Percentiles rank a stretch among this genome's conserved stretches.
Evolutionary conservation across 257 asterid species (phyloP).

Genomic region (Solanum verrucosum): DNA sequence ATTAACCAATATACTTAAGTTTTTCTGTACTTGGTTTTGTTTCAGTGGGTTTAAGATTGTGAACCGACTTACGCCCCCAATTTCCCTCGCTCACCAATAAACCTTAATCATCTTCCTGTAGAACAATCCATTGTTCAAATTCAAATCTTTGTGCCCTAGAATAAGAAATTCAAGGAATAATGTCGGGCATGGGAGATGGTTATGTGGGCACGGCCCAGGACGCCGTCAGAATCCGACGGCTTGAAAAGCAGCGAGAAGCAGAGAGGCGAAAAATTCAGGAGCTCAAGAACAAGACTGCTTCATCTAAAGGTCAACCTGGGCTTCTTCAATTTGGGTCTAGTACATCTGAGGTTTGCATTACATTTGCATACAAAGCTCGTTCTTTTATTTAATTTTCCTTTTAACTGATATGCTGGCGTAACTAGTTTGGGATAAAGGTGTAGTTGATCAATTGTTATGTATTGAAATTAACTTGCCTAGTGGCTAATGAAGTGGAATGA

Average conservation of each 20-base stretch:
- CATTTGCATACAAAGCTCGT: not conserved
- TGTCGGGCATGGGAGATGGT: conserved; percentile 99
- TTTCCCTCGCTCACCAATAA: not conserved
- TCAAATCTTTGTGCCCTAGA: not conserved
- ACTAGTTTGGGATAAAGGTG: not conserved
- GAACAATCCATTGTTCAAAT: not conserved
- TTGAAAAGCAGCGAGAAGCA: conserved; percentile 98
- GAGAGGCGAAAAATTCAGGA: conserved; percentile 95
- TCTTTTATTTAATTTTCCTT: not conserved
- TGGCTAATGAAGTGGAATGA: not conserved
- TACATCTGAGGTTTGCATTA: conserved; percentile 67
- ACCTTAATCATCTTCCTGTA: not conserved
- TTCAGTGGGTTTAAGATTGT: not conserved
- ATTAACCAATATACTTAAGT: not conserved
- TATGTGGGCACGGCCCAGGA: conserved; percentile 98
- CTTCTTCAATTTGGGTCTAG: conserved; percentile 98
- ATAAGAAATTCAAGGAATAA: conserved; percentile 6
- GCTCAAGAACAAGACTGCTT: conserved; percentile 85
- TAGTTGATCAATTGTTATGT: not conserved
- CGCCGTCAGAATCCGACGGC: conserved; percentile 84
- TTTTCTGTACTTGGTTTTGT: not conserved
- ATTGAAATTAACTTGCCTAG: not conserved
- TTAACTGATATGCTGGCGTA: not conserved
- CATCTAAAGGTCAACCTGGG: conserved; percentile 76
- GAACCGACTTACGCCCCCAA: not conserved